Evolutionary conservation across 2,329 filamentous ascomycete genomes (phyloP), one percentile per base, ranked within the genome.

Genomic region (Colletotrichum horii): DNA sequence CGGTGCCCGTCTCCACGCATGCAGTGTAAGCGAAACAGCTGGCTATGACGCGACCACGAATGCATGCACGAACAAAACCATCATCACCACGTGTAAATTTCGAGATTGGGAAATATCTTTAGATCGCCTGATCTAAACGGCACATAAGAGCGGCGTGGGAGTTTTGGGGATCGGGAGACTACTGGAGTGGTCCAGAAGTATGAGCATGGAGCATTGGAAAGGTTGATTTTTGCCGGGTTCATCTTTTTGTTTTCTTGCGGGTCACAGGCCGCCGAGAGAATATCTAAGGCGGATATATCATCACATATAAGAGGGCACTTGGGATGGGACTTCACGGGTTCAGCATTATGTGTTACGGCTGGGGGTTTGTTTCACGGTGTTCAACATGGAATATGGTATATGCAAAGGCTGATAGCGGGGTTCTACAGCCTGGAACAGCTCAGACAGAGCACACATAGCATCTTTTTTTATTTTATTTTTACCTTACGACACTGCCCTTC

Each of bases 1-100:
- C 82, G 9, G 43, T 68, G 12, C 67, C 34, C 24, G 76, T 80
- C 69, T 70, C 77, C 8, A 22, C 68, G 19, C 58, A 77, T 67
- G 72, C 69, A 8, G 61, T 77, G 36, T 76, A 66, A 65, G 70
- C 64, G 64, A 22, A 38, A 70, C 52, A 75, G 74, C 65, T 74
- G 74, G 71, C 74, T 73, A 60, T 62, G 36, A 65, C 58, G 64
- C 62, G 34, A 67, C 58, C 64, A 75, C 58, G 56, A 58, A 70
- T 15, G 55, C 56, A 28, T 55, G 61, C 32, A 38, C 11, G 22
- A 64, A 36, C 19, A 48, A 48, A 28, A 7, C 26, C 26, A 62
- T 3, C 6, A 28, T 58, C n/a, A 32, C 16, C 60, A 62, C 4
- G 11, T 68, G 9, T 67, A 60, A n/a, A 70, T 61, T 14, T 64